These are phyloP conservation scores for Castanea crenata DNA, from an alignment of 306 rosid genomes.

Conservation along the genomic window DNA sequence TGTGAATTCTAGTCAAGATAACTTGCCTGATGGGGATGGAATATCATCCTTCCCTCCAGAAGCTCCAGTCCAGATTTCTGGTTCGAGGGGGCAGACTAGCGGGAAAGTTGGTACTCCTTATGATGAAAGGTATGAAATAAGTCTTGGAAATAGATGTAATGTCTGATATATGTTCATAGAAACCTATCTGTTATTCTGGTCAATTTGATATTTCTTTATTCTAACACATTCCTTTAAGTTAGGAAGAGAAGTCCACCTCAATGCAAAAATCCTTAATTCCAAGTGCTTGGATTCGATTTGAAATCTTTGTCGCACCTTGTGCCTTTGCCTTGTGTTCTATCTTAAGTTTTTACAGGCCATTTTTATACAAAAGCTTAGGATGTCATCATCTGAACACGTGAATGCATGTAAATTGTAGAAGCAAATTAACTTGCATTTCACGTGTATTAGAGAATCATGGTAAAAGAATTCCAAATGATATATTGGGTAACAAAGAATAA, in stretches of 20 bases:
- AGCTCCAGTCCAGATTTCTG: constrained; percentile 37
- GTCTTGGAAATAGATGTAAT: neutral
- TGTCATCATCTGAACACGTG: neutral
- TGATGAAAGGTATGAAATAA: constrained; percentile 65
- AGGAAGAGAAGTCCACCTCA: neutral
- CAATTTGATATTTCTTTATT: constrained; percentile 3
- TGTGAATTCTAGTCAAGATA: constrained; percentile 36
- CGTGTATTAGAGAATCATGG: neutral
- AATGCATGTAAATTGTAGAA: neutral
- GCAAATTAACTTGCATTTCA: neutral
- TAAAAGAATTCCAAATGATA: neutral
- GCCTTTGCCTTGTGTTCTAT: neutral
- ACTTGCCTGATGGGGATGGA: constrained; percentile 44
- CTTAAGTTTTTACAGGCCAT: neutral
- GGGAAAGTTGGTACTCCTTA: constrained; percentile 31
- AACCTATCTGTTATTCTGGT: constrained; percentile 8
- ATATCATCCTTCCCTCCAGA: constrained; percentile 40
- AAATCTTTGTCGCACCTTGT: neutral
- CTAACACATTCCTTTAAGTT: constrained; percentile 12
- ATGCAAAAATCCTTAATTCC: neutral
- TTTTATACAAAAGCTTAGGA: neutral
- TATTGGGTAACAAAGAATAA: neutral
- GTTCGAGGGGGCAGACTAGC: constrained; percentile 42
- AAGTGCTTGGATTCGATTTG: neutral
- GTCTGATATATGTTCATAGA: neutral